Conservation (phyloP, 441 rosid genomes). For the Rhodomyrtus psidioides region DNA sequence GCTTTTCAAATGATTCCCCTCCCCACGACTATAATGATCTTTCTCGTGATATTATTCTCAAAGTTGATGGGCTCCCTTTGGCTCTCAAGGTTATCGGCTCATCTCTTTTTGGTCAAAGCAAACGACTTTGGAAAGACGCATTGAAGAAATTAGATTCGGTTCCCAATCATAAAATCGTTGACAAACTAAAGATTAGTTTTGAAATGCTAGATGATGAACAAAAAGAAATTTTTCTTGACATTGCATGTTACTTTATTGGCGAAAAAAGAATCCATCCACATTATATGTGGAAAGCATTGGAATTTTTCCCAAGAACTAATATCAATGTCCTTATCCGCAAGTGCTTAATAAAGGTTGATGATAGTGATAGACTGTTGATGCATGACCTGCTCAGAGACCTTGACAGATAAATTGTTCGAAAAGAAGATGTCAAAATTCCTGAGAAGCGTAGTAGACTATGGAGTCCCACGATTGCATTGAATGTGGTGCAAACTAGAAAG, state of each 20-base stretch:
- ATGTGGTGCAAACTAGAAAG: background rate
- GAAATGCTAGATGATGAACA: background rate
- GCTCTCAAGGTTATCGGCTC: background rate
- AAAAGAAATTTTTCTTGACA: background rate
- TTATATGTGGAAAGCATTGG: background rate
- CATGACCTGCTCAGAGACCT: background rate
- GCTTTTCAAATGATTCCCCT: too few species aligned
- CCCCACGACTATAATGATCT: background rate
- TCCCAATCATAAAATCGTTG: background rate
- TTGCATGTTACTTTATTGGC: background rate
- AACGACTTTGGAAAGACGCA: background rate
- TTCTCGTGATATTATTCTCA: background rate
- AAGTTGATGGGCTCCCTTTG: background rate
- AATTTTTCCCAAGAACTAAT: background rate
- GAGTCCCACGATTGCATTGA: background rate
- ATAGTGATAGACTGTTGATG: background rate
- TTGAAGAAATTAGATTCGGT: background rate
- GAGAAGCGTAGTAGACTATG: background rate
- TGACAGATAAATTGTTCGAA: background rate
- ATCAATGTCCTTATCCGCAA: background rate
- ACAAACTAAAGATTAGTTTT: background rate
- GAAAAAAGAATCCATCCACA: background rate
- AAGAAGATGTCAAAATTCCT: background rate
- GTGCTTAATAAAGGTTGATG: background rate
- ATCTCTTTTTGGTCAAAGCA: background rate